phyloP scores from a whole-genome alignment of 345 rosid species.

The Populus deltoides region DNA sequence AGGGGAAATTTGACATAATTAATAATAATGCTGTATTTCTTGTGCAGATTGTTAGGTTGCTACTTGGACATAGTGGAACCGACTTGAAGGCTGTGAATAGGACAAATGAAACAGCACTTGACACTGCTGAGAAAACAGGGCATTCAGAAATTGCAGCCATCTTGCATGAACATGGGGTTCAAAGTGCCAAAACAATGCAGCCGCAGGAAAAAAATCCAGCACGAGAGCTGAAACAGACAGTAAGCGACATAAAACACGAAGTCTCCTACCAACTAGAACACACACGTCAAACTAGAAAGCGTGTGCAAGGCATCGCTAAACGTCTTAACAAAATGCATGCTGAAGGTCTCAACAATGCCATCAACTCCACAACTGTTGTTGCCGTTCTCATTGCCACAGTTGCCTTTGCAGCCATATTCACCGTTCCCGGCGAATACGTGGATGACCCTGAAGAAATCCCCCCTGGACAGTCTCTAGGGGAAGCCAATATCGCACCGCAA shows the following conservation, averaged over 20 bases:
- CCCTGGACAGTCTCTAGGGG: slow-evolving; percentile 56
- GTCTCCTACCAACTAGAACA: slow-evolving; percentile 91
- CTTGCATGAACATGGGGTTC: slow-evolving; percentile 65
- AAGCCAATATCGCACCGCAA: slow-evolving; percentile 66
- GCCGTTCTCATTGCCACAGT: slow-evolving; percentile 93
- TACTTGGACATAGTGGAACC: slow-evolving; percentile 49
- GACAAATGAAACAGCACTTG: slow-evolving; percentile 71
- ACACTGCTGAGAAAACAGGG: slow-evolving; percentile 83
- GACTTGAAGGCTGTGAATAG: slow-evolving; percentile 54
- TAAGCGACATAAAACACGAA: slow-evolving; percentile 92
- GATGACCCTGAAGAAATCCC: slow-evolving; percentile 43
- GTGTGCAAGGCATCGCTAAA: slow-evolving; percentile 84
- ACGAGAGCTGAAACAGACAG: slow-evolving; percentile 84
- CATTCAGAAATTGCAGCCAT: slow-evolving; percentile 44
- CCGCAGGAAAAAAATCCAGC: slow-evolving; percentile 54
- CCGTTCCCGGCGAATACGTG: slow-evolving; percentile 83
- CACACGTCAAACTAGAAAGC: slow-evolving; percentile 81
- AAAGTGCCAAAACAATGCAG: slow-evolving; percentile 54
- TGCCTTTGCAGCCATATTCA: slow-evolving; percentile 91
- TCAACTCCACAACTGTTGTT: slow-evolving; percentile 90
- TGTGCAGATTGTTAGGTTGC: slow-evolving; percentile 64
- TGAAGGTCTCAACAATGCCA: slow-evolving; percentile 97
- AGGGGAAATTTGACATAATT: not conserved
- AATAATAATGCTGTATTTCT: not conserved
- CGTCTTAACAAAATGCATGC: slow-evolving; percentile 80